These are phyloP conservation scores for Phanerochaete sordida DNA, from an alignment of 768 basidiomycete genomes.

Conservation along the genomic window DNA sequence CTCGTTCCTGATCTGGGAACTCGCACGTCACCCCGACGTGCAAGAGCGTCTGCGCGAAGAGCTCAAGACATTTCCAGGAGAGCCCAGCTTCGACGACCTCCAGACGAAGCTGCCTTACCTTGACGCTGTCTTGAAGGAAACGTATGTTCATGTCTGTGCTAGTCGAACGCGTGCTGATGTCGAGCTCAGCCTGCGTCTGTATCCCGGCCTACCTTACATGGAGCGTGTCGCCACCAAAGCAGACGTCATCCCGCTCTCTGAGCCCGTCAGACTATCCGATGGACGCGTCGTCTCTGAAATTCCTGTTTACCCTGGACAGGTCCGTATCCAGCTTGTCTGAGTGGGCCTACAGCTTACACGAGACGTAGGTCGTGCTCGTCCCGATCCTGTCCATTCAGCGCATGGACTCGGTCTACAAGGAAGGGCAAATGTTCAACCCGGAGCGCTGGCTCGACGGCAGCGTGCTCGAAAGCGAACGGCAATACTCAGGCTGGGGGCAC, in stretches of 20 bases:
- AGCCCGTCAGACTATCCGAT: slow-evolving; percentile 19
- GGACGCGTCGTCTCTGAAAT: slow-evolving; percentile 11
- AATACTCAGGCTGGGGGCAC: slow-evolving; percentile 17
- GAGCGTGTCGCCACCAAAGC: slow-evolving; percentile 42
- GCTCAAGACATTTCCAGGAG: slow-evolving; percentile 23
- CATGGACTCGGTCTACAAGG: slow-evolving; percentile 18
- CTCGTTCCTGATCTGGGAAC: slow-evolving; percentile 30
- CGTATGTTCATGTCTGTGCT: slow-evolving; percentile 10
- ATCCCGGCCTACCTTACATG: slow-evolving; percentile 48
- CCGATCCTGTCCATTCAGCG: slow-evolving; percentile 11
- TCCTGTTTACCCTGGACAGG: slow-evolving; percentile 6
- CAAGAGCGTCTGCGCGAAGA: slow-evolving; percentile 35
- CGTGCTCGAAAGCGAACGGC: background rate
- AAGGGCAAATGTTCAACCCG: slow-evolving; percentile 22
- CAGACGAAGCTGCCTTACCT: slow-evolving; percentile 42
- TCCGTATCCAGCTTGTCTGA: background rate
- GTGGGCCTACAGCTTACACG: background rate
- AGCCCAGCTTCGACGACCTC: slow-evolving; percentile 31
- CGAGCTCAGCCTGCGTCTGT: slow-evolving; percentile 34
- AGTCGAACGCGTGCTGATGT: background rate
- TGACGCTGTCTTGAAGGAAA: slow-evolving; percentile 56
- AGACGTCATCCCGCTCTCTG: slow-evolving; percentile 47
- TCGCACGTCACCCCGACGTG: slow-evolving; percentile 31
- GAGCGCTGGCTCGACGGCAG: slow-evolving; percentile 24
- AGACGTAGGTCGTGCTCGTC: slow-evolving; percentile 4